Evolutionary conservation across 2,329 filamentous ascomycete genomes (phyloP).

Genomic region (Aspergillus pseudoterreus): DNA sequence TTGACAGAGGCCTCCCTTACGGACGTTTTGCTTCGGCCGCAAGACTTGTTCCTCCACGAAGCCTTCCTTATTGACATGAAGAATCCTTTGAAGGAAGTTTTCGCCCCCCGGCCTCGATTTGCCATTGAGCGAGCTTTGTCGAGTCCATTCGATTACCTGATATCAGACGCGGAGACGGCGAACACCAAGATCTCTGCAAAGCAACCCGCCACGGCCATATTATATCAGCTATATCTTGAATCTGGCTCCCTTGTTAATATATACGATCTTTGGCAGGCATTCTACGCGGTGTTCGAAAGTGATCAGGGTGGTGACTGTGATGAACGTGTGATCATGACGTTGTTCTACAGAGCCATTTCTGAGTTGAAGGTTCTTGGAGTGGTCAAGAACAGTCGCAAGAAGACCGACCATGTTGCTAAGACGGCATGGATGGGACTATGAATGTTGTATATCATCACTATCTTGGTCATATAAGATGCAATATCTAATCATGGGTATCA

Average conservation of each 20-base stretch:
- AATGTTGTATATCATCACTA: constrained; percentile 14
- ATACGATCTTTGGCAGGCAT: constrained; percentile 60
- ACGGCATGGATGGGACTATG: constrained; percentile 67
- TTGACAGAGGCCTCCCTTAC: constrained; percentile 46
- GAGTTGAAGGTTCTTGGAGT: constrained; percentile 84
- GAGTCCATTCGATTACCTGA: constrained; percentile 58
- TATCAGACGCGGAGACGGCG: constrained; percentile 42
- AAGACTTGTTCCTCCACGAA: constrained; percentile 53
- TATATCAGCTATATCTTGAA: constrained; percentile 62
- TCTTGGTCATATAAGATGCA: constrained; percentile 1
- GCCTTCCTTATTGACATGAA: constrained; percentile 57
- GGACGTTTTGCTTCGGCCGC: constrained; percentile 46
- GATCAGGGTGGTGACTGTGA: constrained; percentile 28
- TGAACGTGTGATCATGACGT: constrained; percentile 51
- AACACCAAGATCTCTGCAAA: constrained; percentile 43
- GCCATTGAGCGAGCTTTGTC: constrained; percentile 58
- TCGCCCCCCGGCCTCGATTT: constrained; percentile 56
- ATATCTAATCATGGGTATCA: constrained; percentile 29
- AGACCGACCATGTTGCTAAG: constrained; percentile 88
- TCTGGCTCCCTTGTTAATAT: constrained; percentile 60
- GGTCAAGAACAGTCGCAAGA: constrained; percentile 84
- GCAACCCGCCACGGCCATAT: constrained; percentile 56
- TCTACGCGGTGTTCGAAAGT: constrained; percentile 50
- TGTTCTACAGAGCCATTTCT: constrained; percentile 81
- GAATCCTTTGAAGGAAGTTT: constrained; percentile 55